Percentiles rank a stretch among this genome's conserved stretches.
phyloP scores from a whole-genome alignment of 257 asterid species.

The Plantago elongata region DNA sequence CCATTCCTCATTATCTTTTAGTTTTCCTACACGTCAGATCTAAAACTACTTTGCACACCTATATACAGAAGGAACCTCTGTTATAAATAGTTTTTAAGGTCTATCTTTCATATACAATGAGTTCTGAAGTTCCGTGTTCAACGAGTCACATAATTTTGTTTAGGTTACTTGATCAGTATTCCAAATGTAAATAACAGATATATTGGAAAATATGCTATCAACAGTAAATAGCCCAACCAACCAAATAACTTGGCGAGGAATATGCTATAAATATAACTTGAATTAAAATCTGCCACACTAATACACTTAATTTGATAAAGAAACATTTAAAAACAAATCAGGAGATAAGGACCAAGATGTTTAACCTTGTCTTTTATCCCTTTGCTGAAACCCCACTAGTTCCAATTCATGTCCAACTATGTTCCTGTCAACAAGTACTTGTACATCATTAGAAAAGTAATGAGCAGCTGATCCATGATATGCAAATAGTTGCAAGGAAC shows the following conservation, averaged over 20 bases:
- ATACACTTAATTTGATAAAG: conserved; percentile 1
- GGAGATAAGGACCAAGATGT: conserved; percentile 15
- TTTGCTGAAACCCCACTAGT: conserved; percentile 59
- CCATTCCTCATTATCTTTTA: not conserved
- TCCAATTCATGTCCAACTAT: conserved; percentile 47
- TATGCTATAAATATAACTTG: conserved; percentile 8
- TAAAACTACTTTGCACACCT: too few relatives aligned
- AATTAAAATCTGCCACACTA: not conserved
- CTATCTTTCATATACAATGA: too few relatives aligned
- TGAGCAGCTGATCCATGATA: not conserved
- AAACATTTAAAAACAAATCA: not conserved
- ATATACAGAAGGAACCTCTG: too few relatives aligned
- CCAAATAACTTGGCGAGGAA: conserved; percentile 6
- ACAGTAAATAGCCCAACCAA: not conserved
- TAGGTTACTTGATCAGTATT: too few relatives aligned
- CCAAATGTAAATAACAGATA: too few relatives aligned
- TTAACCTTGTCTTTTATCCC: conserved; percentile 50
- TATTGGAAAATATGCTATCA: not conserved
- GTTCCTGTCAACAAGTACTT: conserved; percentile 49
- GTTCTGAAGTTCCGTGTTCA: too few relatives aligned
- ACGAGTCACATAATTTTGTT: too few relatives aligned
- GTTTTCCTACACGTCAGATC: too few relatives aligned
- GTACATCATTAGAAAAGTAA: too few relatives aligned
- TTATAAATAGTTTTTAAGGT: too few relatives aligned
- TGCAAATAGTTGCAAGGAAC: not conserved